Evolutionary conservation across 139 green algal genomes (phyloP).

Genomic region (Desmodesmus armatus): DNA sequence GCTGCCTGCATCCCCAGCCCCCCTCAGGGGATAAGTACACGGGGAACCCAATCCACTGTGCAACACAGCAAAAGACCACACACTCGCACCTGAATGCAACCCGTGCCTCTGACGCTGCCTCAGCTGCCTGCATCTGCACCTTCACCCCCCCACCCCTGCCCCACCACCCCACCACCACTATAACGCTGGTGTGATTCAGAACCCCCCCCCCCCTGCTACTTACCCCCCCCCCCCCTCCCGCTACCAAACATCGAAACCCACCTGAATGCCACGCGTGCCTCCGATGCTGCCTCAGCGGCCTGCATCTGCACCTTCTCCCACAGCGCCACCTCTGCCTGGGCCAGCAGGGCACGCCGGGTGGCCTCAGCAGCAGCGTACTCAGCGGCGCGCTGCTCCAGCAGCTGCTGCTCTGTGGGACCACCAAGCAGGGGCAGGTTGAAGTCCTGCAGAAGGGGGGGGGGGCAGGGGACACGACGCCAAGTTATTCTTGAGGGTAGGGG

Average conservation of each 20-base stretch:
- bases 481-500: no score
- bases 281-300: conserved; percentile 58
- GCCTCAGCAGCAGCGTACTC: conserved; percentile 58
- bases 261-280: conserved; percentile 55
- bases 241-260: conserved; percentile 33
- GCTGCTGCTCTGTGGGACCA: conserved; percentile 73
- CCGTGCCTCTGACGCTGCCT: neutral
- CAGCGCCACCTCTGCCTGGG: conserved; percentile 69
- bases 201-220: conserved; percentile 29
- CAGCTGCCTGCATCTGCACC: neutral
- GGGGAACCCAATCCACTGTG: no score
- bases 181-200: neutral
- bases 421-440: conserved; percentile 72
- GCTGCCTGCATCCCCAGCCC: neutral
- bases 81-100: neutral
- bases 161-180: no score
- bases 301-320: conserved; percentile 57
- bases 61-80: neutral
- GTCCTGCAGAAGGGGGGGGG: conserved; percentile 47
- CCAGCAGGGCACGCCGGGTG: conserved; percentile 57
- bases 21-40: no score
- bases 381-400: conserved; percentile 62
- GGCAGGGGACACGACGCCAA: no score
- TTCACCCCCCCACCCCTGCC: neutral
- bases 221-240: conserved; percentile 49